These are phyloP conservation scores for Xylaria flabelliformis DNA, from an alignment of 495 filamentous ascomycete genomes.

Conservation along the genomic window DNA sequence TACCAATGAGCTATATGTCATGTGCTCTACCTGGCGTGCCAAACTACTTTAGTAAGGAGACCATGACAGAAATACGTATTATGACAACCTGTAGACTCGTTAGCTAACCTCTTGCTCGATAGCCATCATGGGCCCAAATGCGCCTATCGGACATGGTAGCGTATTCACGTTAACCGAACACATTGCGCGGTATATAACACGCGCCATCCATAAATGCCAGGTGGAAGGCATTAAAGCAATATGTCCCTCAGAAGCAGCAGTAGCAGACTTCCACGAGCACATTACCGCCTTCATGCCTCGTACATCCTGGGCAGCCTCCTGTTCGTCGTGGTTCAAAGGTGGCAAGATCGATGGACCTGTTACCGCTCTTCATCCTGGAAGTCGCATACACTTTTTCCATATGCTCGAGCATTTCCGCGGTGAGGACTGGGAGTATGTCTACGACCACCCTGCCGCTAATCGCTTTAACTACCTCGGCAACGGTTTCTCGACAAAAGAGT, in stretches of 20 bases:
- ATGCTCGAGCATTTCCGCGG: conserved; percentile 54
- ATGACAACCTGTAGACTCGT: not conserved
- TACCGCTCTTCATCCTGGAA: conserved; percentile 56
- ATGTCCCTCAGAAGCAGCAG: conserved; percentile 47
- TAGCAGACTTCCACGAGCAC: conserved; percentile 55
- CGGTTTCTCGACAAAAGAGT: conserved; percentile 53
- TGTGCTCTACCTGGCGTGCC: conserved; percentile 53
- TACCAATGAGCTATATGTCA: conserved; percentile 54
- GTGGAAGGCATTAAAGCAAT: conserved; percentile 51
- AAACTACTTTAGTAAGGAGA: conserved; percentile 55
- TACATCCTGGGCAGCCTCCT: conserved; percentile 51
- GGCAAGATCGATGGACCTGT: conserved; percentile 53
- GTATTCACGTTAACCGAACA: conserved; percentile 56
- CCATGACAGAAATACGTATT: not conserved
- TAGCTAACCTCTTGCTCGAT: conserved; percentile 31
- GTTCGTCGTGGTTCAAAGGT: conserved; percentile 59
- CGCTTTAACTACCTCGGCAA: conserved; percentile 57
- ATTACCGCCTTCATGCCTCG: conserved; percentile 54
- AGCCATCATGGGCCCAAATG: conserved; percentile 58
- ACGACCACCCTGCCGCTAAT: conserved; percentile 44
- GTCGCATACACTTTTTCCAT: conserved; percentile 59
- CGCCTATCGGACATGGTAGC: conserved; percentile 56
- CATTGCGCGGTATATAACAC: conserved; percentile 53
- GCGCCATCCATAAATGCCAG: conserved; percentile 53
- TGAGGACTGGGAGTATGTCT: conserved; percentile 59